Conservation (phyloP, 2,329 filamentous ascomycete species). For the Penicillium sp. region DNA sequence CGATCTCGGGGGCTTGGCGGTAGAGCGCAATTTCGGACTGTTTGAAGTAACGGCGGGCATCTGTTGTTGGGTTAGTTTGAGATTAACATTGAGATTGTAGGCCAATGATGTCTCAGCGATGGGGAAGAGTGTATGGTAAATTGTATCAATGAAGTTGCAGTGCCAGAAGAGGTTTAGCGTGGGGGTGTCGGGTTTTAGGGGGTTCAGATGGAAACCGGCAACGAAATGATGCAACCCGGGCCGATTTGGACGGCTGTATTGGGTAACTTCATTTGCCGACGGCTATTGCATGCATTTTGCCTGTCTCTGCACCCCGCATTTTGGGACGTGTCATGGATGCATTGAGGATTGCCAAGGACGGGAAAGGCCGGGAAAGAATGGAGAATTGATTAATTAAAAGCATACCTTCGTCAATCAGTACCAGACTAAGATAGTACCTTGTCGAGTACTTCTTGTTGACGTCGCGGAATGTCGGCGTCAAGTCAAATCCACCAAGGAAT, state of each 20-base stretch:
- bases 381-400: background rate
- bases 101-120: slow-evolving; percentile 1
- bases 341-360: background rate
- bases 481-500: slow-evolving; percentile 94
- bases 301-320: slow-evolving; percentile 4
- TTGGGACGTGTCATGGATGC: slow-evolving; percentile 1
- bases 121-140: slow-evolving; percentile 14
- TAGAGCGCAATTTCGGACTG: slow-evolving; percentile 98
- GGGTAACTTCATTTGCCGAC: slow-evolving; percentile 34
- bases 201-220: slow-evolving; percentile 14
- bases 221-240: slow-evolving; percentile 18
- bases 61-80: slow-evolving; percentile 44
- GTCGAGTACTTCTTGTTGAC: slow-evolving; percentile 99
- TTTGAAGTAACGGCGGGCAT: slow-evolving; percentile 97
- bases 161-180: slow-evolving; percentile 28
- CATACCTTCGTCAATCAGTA: slow-evolving; percentile 88
- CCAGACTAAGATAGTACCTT: slow-evolving; percentile 92
- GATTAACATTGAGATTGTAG: background rate
- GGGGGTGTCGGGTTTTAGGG: slow-evolving; percentile 23
- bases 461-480: slow-evolving; percentile 97
- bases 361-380: background rate
- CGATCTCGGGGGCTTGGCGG: slow-evolving; percentile 62
- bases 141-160: slow-evolving; percentile 16
- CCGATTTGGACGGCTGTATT: slow-evolving; percentile 13
- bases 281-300: slow-evolving; percentile 27